Percentiles rank a stretch among this genome's conserved stretches.
phyloP scores from a whole-genome alignment of 352 stramenopile genomes.

The Aphanomyces stellatus region DNA sequence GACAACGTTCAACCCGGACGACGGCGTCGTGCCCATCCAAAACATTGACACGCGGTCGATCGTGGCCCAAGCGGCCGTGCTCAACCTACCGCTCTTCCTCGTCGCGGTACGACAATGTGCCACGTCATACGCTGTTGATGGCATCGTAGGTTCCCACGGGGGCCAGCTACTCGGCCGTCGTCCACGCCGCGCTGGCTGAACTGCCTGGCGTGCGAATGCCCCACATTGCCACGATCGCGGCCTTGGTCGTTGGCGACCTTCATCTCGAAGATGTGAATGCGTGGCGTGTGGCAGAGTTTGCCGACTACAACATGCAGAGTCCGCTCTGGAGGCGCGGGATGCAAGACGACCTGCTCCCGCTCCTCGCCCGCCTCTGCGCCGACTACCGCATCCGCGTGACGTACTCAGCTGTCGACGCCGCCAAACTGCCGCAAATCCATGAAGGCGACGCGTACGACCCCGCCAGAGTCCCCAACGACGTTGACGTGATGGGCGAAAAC shows the following conservation, averaged over 20 bases:
- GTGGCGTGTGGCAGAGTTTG: slow-evolving; percentile 71
- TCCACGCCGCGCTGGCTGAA: slow-evolving; percentile 27
- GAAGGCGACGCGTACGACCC: slow-evolving; percentile 35
- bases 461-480: slow-evolving; percentile 6
- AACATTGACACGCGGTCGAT: slow-evolving; percentile 67
- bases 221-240: slow-evolving; percentile 25
- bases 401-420: slow-evolving; percentile 52
- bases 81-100: slow-evolving; percentile 69
- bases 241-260: slow-evolving; percentile 82
- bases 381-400: slow-evolving; percentile 32
- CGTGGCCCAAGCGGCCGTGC: slow-evolving; percentile 54
- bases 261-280: slow-evolving; percentile 74
- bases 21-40: slow-evolving; percentile 73
- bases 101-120: slow-evolving; percentile 36
- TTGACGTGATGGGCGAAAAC: slow-evolving; percentile 83
- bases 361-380: slow-evolving; percentile 43
- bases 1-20: slow-evolving; percentile 76
- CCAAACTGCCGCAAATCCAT: slow-evolving; percentile 29
- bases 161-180: slow-evolving; percentile 26
- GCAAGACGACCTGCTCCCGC: slow-evolving; percentile 49
- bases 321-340: slow-evolving; percentile 69
- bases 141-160: slow-evolving; percentile 23
- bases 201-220: slow-evolving; percentile 24
- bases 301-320: slow-evolving; percentile 50
- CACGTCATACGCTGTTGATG: slow-evolving; percentile 19